phyloP scores from a whole-genome alignment of 352 stramenopile genomes.

The Pythium sukuiense region DNA sequence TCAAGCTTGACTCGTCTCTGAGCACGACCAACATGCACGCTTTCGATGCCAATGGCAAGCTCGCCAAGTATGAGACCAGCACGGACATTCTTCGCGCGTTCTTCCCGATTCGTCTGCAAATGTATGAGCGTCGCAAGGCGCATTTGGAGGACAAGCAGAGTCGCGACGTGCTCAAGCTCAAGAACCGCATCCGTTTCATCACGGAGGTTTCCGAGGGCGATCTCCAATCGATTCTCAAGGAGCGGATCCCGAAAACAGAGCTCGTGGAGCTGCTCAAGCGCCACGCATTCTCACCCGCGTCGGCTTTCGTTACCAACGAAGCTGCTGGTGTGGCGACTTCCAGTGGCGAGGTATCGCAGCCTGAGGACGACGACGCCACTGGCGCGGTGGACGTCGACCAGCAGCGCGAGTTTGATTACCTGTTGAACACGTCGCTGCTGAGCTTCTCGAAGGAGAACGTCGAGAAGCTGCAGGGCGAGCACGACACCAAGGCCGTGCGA shows the following conservation, averaged over 20 bases:
- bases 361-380: slow-evolving; percentile 25
- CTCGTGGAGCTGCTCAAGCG: slow-evolving; percentile 52
- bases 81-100: slow-evolving; percentile 94
- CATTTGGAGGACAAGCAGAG: slow-evolving; percentile 80
- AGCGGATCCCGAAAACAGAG: slow-evolving; percentile 63
- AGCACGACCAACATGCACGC: slow-evolving; percentile 98
- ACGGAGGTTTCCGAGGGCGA: slow-evolving; percentile 93
- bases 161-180: slow-evolving; percentile 87
- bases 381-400: slow-evolving; percentile 28
- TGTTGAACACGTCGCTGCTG: slow-evolving; percentile 98
- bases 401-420: slow-evolving; percentile 93
- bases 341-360: slow-evolving; percentile 10
- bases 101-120: slow-evolving; percentile 89
- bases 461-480: slow-evolving; percentile 90
- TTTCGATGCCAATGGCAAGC: slow-evolving; percentile 91
- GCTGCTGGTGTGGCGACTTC: slow-evolving; percentile 3
- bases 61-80: slow-evolving; percentile 91
- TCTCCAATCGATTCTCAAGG: slow-evolving; percentile 88
- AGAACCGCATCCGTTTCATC: slow-evolving; percentile 98
- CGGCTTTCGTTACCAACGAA: slow-evolving; percentile 46
- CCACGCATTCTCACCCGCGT: slow-evolving; percentile 49
- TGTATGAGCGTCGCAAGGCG: slow-evolving; percentile 86
- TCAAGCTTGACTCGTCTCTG: slow-evolving; percentile 95
- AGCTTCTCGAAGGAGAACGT: slow-evolving; percentile 96
- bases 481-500: slow-evolving; percentile 86